phyloP scores from a whole-genome alignment of 73 alveolate species.

The Paramecium primaurelia region DNA sequence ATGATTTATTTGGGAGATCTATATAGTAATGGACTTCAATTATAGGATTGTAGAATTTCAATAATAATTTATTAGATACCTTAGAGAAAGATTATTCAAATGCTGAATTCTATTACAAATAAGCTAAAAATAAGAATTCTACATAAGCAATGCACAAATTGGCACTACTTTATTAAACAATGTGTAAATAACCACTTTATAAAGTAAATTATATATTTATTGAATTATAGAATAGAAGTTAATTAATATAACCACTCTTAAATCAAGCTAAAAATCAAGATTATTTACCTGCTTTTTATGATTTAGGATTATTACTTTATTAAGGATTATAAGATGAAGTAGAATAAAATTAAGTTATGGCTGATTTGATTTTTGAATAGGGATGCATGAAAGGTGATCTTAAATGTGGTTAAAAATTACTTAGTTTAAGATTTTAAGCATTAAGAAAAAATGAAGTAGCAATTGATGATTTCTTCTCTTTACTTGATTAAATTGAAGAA shows the following conservation, averaged over 20 bases:
- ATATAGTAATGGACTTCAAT: background rate
- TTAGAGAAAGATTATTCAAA: background rate
- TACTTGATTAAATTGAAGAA: background rate
- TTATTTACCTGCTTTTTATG: constrained; percentile 43
- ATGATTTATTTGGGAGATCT: constrained; percentile 15
- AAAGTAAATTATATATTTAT: background rate
- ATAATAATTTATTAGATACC: background rate
- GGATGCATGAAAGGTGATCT: constrained; percentile 19
- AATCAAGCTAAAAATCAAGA: constrained; percentile 18
- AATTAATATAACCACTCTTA: background rate
- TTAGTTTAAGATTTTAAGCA: background rate
- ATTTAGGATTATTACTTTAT: background rate
- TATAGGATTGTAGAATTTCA: background rate
- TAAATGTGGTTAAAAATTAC: background rate
- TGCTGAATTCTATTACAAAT: background rate
- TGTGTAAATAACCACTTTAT: background rate
- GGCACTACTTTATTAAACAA: background rate
- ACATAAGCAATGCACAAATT: background rate
- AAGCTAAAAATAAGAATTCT: background rate
- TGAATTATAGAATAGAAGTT: background rate
- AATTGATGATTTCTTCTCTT: background rate
- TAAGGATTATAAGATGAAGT: background rate
- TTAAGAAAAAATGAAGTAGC: background rate
- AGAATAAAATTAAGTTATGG: background rate
- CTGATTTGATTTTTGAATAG: constrained; percentile 5